Base-by-base conservation (phyloP, 1,139 yeast genomes). In the Yamadazyma epiphylla region DNA sequence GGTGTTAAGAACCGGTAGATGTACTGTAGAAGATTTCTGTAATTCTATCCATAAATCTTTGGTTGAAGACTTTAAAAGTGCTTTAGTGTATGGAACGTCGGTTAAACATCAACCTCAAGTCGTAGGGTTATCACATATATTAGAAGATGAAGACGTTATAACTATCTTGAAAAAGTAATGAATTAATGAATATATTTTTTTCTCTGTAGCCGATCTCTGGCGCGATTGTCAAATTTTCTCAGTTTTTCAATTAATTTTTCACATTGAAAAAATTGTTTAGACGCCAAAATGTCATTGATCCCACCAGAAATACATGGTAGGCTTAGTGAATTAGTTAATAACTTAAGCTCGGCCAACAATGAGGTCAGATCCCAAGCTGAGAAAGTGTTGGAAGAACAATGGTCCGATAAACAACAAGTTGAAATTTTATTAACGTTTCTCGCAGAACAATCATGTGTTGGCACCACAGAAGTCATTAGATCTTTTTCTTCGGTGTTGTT, bases 81-180 rank as follows among this genome's bases (percentile, higher is more conserved):
- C 97, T 1, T 73, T 87, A 42, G 97, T 91, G 1, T 89, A 70
- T 52, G 97, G 97, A 25, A 74, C 86, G 13, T 82, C 94, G 50
- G 97, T 89, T 31, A 91, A 91, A 65, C 98, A 91, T 58, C 96
- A 89, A 60, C 97, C 97, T n/a, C 98, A 91, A 62, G 77, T 80
- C 45, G 97, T 89, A 27, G 98, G 98, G 25, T 70, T 91, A 45
- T 60, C 71, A 30, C 98, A 94, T 61, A 67, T 55, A 7, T 67
- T 91, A 45, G 83, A 81, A 59, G 99, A 91, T 58, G 98, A 91
- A 61, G 99, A 91, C 62, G 98, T 94, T 20, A 94, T 91, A 32
- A 89, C 98, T 19, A 87, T 91, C 48, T 73, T 89, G 63, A 89
- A 88, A 67, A 87, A 84, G 50, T 68, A 54, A 36, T n/a, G n/a